These are phyloP conservation scores for Taiwanofungus camphoratus DNA, from an alignment of 1,284 basidiomycete genomes.

Conservation along the genomic window DNA sequence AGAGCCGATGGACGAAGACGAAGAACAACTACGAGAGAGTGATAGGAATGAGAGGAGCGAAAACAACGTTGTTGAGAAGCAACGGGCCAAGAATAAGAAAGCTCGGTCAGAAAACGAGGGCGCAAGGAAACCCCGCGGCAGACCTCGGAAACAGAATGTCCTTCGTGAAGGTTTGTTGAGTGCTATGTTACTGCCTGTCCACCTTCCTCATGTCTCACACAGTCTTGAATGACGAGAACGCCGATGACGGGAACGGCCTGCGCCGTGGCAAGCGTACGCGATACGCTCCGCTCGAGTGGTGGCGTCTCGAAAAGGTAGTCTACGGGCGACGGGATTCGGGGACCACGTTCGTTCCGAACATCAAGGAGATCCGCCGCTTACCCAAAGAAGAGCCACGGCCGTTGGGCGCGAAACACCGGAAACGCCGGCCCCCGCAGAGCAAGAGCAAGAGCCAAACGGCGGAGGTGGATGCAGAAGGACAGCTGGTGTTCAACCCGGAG, in stretches of 20 bases:
- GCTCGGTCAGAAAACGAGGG: conserved; percentile 20
- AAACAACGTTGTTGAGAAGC: conserved; percentile 12
- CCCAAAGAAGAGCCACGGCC: conserved; percentile 61
- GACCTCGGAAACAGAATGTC: conserved; percentile 19
- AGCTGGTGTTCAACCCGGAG: conserved; percentile 49
- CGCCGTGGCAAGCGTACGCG: conserved; percentile 72
- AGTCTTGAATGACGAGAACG: conserved; percentile 20
- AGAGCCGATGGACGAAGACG: conserved; percentile 15
- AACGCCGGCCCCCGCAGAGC: conserved; percentile 35
- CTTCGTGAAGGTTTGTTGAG: conserved; percentile 23
- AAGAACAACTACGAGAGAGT: conserved; percentile 16
- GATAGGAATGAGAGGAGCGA: conserved; percentile 17
- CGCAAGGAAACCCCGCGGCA: conserved; percentile 20
- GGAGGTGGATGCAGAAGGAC: conserved; percentile 28
- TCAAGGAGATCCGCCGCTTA: conserved; percentile 77
- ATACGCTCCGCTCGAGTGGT: conserved; percentile 81
- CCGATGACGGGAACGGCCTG: conserved; percentile 43
- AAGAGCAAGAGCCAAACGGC: conserved; percentile 39
- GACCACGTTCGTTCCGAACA: conserved; percentile 63
- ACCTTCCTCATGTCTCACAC: not conserved
- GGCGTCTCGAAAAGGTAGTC: conserved; percentile 89
- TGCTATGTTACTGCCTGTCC: not conserved
- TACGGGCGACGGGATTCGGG: conserved; percentile 62
- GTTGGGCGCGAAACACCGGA: conserved; percentile 41
- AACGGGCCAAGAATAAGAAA: conserved; percentile 19